Percentiles rank a stretch among this genome's conserved stretches.
Evolutionary conservation across 176 grass and related monocot species (phyloP).

Genomic region (Thinopyrum elongatum): DNA sequence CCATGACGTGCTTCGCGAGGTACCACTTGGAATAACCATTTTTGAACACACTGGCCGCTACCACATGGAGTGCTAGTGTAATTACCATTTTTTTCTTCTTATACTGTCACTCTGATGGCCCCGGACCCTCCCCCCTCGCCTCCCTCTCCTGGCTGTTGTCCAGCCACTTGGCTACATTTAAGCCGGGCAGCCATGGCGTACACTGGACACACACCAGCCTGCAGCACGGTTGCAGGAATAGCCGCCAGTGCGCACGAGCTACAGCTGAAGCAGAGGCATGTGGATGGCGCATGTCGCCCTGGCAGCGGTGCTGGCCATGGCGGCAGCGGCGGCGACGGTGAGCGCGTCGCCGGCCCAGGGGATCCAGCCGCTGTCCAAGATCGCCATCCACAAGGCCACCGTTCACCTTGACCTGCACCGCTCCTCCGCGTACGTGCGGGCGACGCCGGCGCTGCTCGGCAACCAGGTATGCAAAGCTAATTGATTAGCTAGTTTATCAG

Average conservation of each 20-base stretch:
- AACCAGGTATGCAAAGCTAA: slow-evolving; percentile 33
- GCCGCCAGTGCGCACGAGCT: background rate
- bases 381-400: slow-evolving; percentile 61
- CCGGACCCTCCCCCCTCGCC: no score
- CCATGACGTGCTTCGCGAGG: background rate
- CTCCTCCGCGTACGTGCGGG: slow-evolving; percentile 45
- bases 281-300: background rate
- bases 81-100: no score
- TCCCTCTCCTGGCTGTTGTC: no score
- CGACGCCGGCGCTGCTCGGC: slow-evolving; percentile 55
- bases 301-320: background rate
- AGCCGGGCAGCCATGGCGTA: background rate
- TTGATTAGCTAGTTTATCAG: background rate
- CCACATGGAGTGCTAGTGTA: no score
- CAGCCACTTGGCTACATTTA: background rate
- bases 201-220: background rate
- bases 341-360: slow-evolving; percentile 26
- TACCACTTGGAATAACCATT: background rate
- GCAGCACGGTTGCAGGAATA: background rate
- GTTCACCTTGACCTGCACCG: slow-evolving; percentile 26
- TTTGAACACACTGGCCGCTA: no score
- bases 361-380: slow-evolving; percentile 70
- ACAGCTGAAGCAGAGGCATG: background rate
- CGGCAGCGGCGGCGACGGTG: background rate
- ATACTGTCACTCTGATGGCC: no score